These are phyloP conservation scores for Salix viminalis DNA, from an alignment of 345 rosid genomes.

Conservation along the genomic window DNA sequence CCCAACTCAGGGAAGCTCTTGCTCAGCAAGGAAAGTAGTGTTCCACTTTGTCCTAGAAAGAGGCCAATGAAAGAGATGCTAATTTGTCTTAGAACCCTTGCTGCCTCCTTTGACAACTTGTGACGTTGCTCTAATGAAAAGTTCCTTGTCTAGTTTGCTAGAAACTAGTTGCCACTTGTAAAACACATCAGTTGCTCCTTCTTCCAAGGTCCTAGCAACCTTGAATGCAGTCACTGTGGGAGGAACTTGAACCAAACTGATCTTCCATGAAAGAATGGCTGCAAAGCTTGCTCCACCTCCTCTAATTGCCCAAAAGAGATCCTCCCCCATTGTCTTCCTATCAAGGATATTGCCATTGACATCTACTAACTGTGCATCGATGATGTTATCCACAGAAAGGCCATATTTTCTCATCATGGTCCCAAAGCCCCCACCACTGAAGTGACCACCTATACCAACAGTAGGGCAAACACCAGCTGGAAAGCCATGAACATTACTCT, in stretches of 20 bases:
- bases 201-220: slow-evolving; percentile 25
- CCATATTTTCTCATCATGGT: background rate
- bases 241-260: slow-evolving; percentile 4
- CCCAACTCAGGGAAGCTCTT: background rate
- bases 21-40: background rate
- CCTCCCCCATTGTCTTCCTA: background rate
- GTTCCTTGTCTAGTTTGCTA: slow-evolving; percentile 17
- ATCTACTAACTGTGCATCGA: background rate
- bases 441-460: background rate
- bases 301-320: slow-evolving; percentile 4
- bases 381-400: background rate
- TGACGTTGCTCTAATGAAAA: slow-evolving; percentile 33
- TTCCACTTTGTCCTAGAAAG: background rate
- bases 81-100: background rate
- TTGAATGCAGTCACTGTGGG: slow-evolving; percentile 21
- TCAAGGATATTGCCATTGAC: background rate
- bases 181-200: slow-evolving; percentile 28
- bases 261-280: slow-evolving; percentile 8
- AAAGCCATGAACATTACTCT: background rate
- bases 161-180: slow-evolving; percentile 40
- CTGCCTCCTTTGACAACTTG: background rate
- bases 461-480: slow-evolving; percentile 1
- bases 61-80: background rate
- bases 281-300: slow-evolving; percentile 8
- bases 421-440: slow-evolving; percentile 3